phyloP scores from a whole-genome alignment of 495 filamentous ascomycete genomes.

The Cladorrhinum samala region DNA sequence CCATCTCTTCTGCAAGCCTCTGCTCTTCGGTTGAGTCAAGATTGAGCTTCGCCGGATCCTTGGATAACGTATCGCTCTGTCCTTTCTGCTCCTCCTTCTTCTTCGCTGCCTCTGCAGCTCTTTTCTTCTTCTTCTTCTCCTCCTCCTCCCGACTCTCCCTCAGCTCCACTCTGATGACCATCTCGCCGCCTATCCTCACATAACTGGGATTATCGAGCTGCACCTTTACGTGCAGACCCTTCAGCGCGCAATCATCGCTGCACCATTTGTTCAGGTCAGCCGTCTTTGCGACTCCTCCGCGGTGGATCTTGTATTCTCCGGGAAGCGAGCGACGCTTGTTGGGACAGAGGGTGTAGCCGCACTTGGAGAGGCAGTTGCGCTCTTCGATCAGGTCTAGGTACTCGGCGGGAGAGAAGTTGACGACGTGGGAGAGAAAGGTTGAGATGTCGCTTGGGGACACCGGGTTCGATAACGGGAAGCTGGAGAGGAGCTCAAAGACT shows the following conservation, averaged over 20 bases:
- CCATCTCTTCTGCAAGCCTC: neutral
- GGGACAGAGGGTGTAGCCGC: slow-evolving; percentile 76
- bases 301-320: slow-evolving; percentile 15
- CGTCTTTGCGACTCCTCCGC: slow-evolving; percentile 41
- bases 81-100: neutral
- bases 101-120: neutral
- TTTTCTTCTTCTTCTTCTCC: slow-evolving; percentile 17
- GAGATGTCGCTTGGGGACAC: too few species aligned
- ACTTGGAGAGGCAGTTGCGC: slow-evolving; percentile 69
- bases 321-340: slow-evolving; percentile 9
- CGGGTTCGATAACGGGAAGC: slow-evolving; percentile 41
- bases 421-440: slow-evolving; percentile 52
- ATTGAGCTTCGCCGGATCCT: neutral
- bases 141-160: too few species aligned
- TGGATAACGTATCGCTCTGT: neutral
- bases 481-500: slow-evolving; percentile 60
- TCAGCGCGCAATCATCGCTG: slow-evolving; percentile 65
- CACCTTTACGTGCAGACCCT: slow-evolving; percentile 76
- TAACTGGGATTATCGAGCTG: slow-evolving; percentile 55
- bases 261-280: slow-evolving; percentile 84
- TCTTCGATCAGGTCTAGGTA: slow-evolving; percentile 83
- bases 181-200: slow-evolving; percentile 5
- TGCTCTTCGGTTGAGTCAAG: slow-evolving; percentile 5
- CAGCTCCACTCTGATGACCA: slow-evolving; percentile 36
- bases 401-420: slow-evolving; percentile 74